Evolutionary conservation across 116 monocot species (phyloP).

Genomic region (Zostera marina): DNA sequence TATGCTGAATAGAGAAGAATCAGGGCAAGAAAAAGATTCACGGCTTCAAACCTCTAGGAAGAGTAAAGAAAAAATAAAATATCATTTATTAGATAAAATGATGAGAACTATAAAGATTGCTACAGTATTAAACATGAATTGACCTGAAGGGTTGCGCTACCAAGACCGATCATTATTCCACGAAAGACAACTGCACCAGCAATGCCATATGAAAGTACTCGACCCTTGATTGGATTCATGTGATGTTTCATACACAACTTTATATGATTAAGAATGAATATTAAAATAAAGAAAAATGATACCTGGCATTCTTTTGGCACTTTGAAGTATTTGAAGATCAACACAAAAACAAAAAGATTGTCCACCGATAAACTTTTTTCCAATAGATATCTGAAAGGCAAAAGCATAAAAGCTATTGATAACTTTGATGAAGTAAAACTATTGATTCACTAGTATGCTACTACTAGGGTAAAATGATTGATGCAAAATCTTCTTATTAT

Average conservation of each 20-base stretch:
- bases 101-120: neutral
- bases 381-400: slow-evolving; percentile 55
- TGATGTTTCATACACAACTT: neutral
- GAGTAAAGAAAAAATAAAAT: slow-evolving; percentile 1
- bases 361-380: slow-evolving; percentile 95
- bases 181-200: slow-evolving; percentile 88
- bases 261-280: neutral
- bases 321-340: slow-evolving; percentile 59
- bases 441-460: no score
- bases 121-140: neutral
- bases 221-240: slow-evolving; percentile 22
- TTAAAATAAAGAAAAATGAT: neutral
- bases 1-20: slow-evolving; percentile 84
- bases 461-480: no score
- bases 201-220: slow-evolving; percentile 95
- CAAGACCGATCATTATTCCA: slow-evolving; percentile 80
- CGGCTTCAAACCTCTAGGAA: slow-evolving; percentile 75
- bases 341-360: slow-evolving; percentile 95
- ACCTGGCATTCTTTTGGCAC: slow-evolving; percentile 17
- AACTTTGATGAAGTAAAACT: no score
- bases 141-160: slow-evolving; percentile 82
- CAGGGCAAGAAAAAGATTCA: slow-evolving; percentile 66
- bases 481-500: neutral
- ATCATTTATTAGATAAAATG: slow-evolving; percentile 1
- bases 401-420: neutral